Evolutionary conservation across 768 basidiomycete genomes (phyloP), one percentile per base, ranked within the genome.

Genomic region (Asterophora parasitica): DNA sequence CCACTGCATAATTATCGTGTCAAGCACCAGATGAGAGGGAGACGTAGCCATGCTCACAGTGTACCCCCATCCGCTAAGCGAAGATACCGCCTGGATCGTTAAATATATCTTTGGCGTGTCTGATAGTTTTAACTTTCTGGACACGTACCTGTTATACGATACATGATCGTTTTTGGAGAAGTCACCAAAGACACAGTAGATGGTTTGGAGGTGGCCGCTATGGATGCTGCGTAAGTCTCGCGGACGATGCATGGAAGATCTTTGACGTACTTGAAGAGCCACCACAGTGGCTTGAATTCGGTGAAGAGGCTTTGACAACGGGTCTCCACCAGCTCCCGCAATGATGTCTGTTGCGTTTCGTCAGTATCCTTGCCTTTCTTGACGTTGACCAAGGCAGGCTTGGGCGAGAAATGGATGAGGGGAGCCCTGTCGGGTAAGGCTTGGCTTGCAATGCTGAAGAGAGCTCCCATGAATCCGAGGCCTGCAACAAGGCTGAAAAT

Each of bases 131-230:
- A 9, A 4, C 26, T 32, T 8, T 2, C 35, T 16, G 31, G 52
- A 46, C 3, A 16, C 69, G 49, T 46, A 76, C 82, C 82, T 72
- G 42, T 77, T 67, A 60, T 84, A 86, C 46, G 65, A 67, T 49
- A 86, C 71, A 33, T 62, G 64, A 60, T 85, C 79, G 28, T 68
- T 66, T 48, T 73, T 74, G 2, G 79, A 76, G 54, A 85, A 83
- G 57, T 85, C 73, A 3, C 81, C 82, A 4, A 79, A 26, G 1
- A 81, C 79, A 44, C 75, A 77, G 44, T 81, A 82, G 12, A 77
- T 58, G 1, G 83, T 85, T 54, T 85, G 83, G 8, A 83, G 53
- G 60, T 86, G 82, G 3, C 81, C 82, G 59, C 82, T 83, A 48
- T 26, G 26, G 27, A 13, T 3, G 17, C 38, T 43, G 10, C 7